These are phyloP conservation scores for Tulasnella sp. DNA, from an alignment of 768 basidiomycete genomes.

Conservation along the genomic window DNA sequence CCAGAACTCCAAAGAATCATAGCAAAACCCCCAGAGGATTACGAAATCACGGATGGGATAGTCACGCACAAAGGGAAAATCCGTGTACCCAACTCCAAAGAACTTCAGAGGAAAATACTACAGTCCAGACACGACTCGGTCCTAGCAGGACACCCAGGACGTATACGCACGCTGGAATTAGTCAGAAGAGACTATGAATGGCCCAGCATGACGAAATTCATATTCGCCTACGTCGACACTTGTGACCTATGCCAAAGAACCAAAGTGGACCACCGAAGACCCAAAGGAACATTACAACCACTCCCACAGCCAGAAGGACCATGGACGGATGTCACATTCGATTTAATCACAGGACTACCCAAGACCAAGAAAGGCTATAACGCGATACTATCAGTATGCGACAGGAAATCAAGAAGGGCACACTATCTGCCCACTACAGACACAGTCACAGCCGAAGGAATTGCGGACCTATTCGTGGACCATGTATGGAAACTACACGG, in stretches of 20 bases:
- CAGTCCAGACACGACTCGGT: background rate
- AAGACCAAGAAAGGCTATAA: background rate
- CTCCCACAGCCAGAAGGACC: constrained; percentile 31
- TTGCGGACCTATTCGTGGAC: constrained; percentile 1
- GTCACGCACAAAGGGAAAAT: too few relatives aligned
- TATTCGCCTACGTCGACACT: constrained; percentile 31
- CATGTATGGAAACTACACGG: constrained; percentile 17
- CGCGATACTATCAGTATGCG: background rate
- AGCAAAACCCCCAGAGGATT: too few relatives aligned
- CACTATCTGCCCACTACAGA: background rate
- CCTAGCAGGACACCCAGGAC: constrained; percentile 25
- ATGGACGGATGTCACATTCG: constrained; percentile 34
- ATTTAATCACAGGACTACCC: constrained; percentile 29
- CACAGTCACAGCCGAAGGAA: background rate
- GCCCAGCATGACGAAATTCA: constrained; percentile 26
- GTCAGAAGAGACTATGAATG: constrained; percentile 31
- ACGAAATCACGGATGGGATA: too few relatives aligned
- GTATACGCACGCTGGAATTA: constrained; percentile 28
- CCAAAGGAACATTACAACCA: constrained; percentile 30
- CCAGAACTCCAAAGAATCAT: too few relatives aligned
- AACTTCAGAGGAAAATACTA: background rate
- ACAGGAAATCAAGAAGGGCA: background rate
- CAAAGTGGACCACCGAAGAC: constrained; percentile 26
- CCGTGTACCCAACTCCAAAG: background rate
- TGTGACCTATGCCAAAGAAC: constrained; percentile 32